Base-by-base conservation (phyloP, 495 filamentous ascomycete species). In the Aspergillus nidulans region DNA sequence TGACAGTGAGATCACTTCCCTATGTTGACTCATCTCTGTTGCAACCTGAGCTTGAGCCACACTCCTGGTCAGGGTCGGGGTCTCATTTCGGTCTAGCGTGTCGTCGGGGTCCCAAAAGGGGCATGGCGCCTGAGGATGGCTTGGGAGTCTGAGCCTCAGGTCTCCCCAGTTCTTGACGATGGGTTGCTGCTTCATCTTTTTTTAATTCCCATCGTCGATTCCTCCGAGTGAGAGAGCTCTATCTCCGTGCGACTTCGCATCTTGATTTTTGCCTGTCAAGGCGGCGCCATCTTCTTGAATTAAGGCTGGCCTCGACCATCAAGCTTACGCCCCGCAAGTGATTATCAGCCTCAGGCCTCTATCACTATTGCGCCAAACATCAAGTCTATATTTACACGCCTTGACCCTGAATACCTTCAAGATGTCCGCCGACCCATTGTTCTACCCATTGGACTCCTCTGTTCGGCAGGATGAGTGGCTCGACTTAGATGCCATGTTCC, bases 401-500 rank as follows among this genome's bases (percentile, higher is more conserved):
- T 28, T 12, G 6, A 34, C 32, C 24, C 21, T n/a, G 18, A 36
- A 18, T 15, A 20, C 41, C 42, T 42, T 52, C 20, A 55, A 19
- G 4, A 65, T 65, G 62, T 57, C 63, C 44, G 48, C 56, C 2
- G 52, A 63, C 42, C 62, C 59, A 53, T 50, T 67, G 52, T 51
- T 63, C 25, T 62, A 52, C 36, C 41, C 49, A 21, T 57, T 60
- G 39, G 62, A 67, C 48, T 62, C 64, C 8, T 62, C 56, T 49
- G 62, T 60, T 45, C 53, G 32, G 10, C 50, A 59, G 43, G 63
- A 69, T 34, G 72, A 75, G 34, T 73, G 64, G 66, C 49, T 70
- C 30, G 69, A 72, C 55, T 72, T 74, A 44, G 69, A 75, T 51
- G 65, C 69, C 52, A 66, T 68, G 46, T 67, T 76, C 45, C 67